These are phyloP conservation scores for Wickerhamiella cacticola DNA, from an alignment of 805 yeast species.

Conservation along the genomic window DNA sequence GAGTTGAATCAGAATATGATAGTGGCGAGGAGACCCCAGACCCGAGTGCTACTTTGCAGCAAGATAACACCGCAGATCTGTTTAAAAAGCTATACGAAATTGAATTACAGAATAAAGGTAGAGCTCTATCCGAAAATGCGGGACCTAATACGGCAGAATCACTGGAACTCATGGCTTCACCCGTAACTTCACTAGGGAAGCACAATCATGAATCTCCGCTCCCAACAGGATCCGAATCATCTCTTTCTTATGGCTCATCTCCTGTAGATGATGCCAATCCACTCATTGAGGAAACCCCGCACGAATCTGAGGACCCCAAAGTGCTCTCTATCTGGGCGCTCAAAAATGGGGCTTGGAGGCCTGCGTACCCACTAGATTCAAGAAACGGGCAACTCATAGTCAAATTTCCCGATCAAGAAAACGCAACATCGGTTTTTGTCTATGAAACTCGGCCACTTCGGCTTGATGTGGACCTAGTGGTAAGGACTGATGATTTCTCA, in stretches of 20 bases:
- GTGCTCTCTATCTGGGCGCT: slow-evolving; percentile 1
- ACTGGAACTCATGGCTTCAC: neutral
- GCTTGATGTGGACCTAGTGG: slow-evolving; percentile 2
- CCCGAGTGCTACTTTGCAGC: slow-evolving; percentile 4
- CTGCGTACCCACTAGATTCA: neutral
- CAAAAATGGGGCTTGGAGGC: neutral
- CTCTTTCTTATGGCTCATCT: neutral
- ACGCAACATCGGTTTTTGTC: neutral
- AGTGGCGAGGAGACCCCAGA: neutral
- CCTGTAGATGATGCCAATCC: neutral
- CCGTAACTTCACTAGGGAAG: too few species aligned
- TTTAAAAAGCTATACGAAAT: slow-evolving; percentile 3
- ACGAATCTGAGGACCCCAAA: neutral
- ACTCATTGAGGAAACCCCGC: slow-evolving; percentile 8
- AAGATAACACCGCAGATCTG: slow-evolving; percentile 1
- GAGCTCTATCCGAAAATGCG: neutral
- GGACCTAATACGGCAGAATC: too few species aligned
- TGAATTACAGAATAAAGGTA: neutral
- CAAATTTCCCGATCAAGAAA: slow-evolving; percentile 3
- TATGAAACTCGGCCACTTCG: slow-evolving; percentile 1
- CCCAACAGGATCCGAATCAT: too few species aligned
- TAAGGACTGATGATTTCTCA: neutral
- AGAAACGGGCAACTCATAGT: neutral
- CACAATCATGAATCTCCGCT: too few species aligned
- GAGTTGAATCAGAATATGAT: neutral